Evolutionary conservation across 2,329 filamentous ascomycete genomes (phyloP).

Genomic region (Geosmithia flava): DNA sequence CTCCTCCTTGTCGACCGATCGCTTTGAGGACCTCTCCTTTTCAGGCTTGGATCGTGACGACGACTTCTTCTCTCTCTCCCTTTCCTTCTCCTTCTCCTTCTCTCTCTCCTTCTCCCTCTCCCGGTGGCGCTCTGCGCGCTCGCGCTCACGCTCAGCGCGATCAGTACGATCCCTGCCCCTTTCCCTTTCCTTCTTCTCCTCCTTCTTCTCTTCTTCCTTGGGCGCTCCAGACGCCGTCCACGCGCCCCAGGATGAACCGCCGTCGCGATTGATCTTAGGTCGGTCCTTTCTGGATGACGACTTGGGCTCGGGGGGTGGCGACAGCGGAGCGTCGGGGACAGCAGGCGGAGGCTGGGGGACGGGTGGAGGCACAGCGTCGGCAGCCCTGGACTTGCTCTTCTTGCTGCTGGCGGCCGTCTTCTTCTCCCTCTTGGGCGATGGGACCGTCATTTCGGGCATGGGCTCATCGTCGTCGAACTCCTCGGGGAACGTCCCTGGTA

Average conservation of each 20-base stretch:
- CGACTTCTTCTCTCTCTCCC: slow-evolving; percentile 24
- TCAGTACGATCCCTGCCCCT: slow-evolving; percentile 3
- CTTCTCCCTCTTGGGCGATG: slow-evolving; percentile 4
- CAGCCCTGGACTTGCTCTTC: slow-evolving; percentile 12
- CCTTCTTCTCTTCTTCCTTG: slow-evolving; percentile 14
- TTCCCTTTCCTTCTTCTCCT: slow-evolving; percentile 20
- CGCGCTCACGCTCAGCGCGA: neutral
- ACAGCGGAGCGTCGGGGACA: slow-evolving; percentile 32
- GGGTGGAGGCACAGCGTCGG: slow-evolving; percentile 13
- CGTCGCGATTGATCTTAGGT: slow-evolving; percentile 60
- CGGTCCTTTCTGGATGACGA: slow-evolving; percentile 63
- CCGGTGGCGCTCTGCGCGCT: neutral
- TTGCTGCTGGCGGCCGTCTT: slow-evolving; percentile 1
- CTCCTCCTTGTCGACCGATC: slow-evolving; percentile 45
- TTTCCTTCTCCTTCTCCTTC: neutral
- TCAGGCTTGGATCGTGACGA: slow-evolving; percentile 44
- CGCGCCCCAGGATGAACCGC: slow-evolving; percentile 59
- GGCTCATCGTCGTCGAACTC: slow-evolving; percentile 3
- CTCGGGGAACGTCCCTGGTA: slow-evolving; percentile 47
- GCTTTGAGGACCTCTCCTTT: slow-evolving; percentile 46
- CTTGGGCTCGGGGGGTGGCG: slow-evolving; percentile 41
- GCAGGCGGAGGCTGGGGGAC: slow-evolving; percentile 30
- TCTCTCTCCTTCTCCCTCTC: neutral
- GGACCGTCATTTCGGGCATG: slow-evolving; percentile 1
- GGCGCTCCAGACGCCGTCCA: slow-evolving; percentile 43